phyloP scores from a whole-genome alignment of 768 basidiomycete species.

The Lactarius psammicola region DNA sequence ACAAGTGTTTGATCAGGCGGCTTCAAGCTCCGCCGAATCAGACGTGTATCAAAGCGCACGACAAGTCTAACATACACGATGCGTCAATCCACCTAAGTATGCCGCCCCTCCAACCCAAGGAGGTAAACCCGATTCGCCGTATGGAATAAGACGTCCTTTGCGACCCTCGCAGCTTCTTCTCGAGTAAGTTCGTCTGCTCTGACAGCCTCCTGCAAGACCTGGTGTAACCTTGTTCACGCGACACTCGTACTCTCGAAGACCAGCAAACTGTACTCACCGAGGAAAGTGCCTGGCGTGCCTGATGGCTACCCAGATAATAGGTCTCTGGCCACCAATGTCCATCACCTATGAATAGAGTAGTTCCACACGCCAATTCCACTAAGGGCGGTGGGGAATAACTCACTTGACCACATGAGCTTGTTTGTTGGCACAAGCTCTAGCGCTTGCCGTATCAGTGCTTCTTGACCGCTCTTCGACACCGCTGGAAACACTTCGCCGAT shows the following conservation, averaged over 20 bases:
- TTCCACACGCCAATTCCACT: background rate
- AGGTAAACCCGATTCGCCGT: slow-evolving; percentile 66
- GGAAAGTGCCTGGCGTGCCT: slow-evolving; percentile 61
- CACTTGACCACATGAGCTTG: slow-evolving; percentile 82
- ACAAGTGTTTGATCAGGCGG: background rate
- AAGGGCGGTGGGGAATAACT: slow-evolving; percentile 29
- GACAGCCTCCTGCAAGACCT: slow-evolving; percentile 61
- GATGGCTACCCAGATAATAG: slow-evolving; percentile 64
- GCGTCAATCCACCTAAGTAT: background rate
- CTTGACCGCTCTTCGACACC: slow-evolving; percentile 62
- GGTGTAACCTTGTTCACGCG: background rate
- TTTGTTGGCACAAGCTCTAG: slow-evolving; percentile 73
- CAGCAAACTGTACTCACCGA: slow-evolving; percentile 40
- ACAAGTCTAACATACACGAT: background rate
- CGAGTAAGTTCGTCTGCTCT: slow-evolving; percentile 50
- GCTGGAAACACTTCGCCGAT: slow-evolving; percentile 78
- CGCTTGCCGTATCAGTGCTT: slow-evolving; percentile 55
- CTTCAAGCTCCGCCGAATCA: background rate
- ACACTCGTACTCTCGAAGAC: background rate
- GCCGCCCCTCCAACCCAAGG: slow-evolving; percentile 44
- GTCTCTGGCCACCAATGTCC: slow-evolving; percentile 77
- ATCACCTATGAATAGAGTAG: slow-evolving; percentile 44
- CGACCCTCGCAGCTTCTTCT: slow-evolving; percentile 51
- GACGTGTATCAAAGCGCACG: background rate
- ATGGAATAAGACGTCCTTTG: slow-evolving; percentile 58